These are phyloP conservation scores for Phytophthora idaei DNA, from an alignment of 352 stramenopile species.

Conservation along the genomic window DNA sequence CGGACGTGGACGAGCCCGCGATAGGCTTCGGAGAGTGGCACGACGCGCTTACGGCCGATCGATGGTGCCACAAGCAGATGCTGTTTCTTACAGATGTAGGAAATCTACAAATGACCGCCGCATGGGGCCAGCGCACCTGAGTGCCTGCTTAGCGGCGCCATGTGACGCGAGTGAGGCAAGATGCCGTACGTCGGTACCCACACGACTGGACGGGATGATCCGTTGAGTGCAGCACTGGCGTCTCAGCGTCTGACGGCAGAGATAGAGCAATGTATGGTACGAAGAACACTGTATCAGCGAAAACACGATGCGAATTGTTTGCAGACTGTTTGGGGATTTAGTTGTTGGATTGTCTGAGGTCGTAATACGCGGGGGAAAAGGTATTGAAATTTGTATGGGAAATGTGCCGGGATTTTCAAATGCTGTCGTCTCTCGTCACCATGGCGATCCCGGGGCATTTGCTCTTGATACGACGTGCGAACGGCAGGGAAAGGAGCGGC, in stretches of 20 bases:
- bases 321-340: slow-evolving; percentile 16
- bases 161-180: slow-evolving; percentile 24
- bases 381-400: slow-evolving; percentile 20
- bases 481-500: slow-evolving; percentile 34
- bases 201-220: slow-evolving; percentile 37
- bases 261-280: background rate
- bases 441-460: slow-evolving; percentile 18
- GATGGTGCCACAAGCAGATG: slow-evolving; percentile 25
- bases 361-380: slow-evolving; percentile 14
- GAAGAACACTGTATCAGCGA: background rate
- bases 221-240: slow-evolving; percentile 39
- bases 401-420: slow-evolving; percentile 33
- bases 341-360: slow-evolving; percentile 22
- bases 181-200: slow-evolving; percentile 15
- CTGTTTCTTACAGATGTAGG: slow-evolving; percentile 12
- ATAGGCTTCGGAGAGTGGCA: slow-evolving; percentile 31
- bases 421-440: slow-evolving; percentile 7
- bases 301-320: slow-evolving; percentile 7
- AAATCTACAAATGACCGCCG: slow-evolving; percentile 33
- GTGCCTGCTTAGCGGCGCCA: slow-evolving; percentile 16
- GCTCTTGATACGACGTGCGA: slow-evolving; percentile 30
- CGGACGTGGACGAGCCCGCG: slow-evolving; percentile 24
- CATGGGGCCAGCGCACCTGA: slow-evolving; percentile 11
- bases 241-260: slow-evolving; percentile 22
- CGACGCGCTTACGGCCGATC: slow-evolving; percentile 9